Base-by-base conservation (phyloP, 2,329 filamentous ascomycete genomes). In the Trichophyton rubrum region DNA sequence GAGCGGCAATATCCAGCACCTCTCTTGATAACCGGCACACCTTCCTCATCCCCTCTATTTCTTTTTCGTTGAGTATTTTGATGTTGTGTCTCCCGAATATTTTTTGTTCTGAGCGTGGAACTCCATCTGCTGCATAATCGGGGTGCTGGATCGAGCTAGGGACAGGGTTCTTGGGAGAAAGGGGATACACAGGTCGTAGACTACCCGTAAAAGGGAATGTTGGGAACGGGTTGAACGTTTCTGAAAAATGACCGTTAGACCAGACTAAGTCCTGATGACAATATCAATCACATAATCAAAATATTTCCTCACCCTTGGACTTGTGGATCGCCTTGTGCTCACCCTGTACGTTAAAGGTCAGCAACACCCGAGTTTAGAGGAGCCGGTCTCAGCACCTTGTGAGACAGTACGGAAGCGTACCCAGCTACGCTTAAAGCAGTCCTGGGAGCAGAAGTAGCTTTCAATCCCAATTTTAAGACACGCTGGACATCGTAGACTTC, bases 381-480 rank as follows among this genome's bases (percentile, higher is more conserved):
- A 58, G 59, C 22, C 49, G 49, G 49, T 53, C 49, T 53, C 49
- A 53, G 49, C 49, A 53, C 49, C 49, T 53, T 53, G 62, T 60
- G 65, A 65, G 67, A 65, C 56, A 33, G 66, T 61, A 65, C 64
- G 68, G 68, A 67, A 67, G 64, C 67, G 68, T 85, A 97, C 93
- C 93, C 93, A 99, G 79, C 90, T 99, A 75, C 85, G 87, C 81
- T 96, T 97, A 78, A 99, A 99, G 80, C 93, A 99, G 68, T 97
- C 93, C 75, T 99, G 93, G 30, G 90, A 90, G 79, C 93, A 99
- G 78, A 97, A 99, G 77, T 85, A 96, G 78, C 90, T 95, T 70
- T 93, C 89, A 71, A 91, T 86, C 59, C 87, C 89, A 51, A 91
- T 79, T 77, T 96, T 96, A 69, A 96, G 81, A 73, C 93, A 99